These are phyloP conservation scores for Colletotrichum chlorophyti DNA, from an alignment of 2,329 filamentous ascomycete species.

Conservation along the genomic window DNA sequence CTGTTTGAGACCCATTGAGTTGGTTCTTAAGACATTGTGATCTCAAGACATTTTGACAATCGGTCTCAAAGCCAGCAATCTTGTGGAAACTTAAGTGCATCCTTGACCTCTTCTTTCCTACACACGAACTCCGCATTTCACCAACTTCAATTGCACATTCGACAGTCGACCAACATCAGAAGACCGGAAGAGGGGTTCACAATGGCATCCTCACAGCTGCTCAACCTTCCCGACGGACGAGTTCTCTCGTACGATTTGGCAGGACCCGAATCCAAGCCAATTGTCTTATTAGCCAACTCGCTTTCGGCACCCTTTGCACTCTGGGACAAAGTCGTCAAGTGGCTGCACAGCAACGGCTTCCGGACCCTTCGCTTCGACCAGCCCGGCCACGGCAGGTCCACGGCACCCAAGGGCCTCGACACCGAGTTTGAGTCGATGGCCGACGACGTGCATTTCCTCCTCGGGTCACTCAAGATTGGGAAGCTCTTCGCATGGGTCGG, in stretches of 20 bases:
- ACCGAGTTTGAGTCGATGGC: conserved; percentile 48
- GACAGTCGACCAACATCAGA: not conserved
- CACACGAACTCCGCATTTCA: too few relatives aligned
- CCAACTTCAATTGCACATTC: too few relatives aligned
- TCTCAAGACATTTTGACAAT: too few relatives aligned
- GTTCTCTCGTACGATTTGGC: conserved; percentile 39
- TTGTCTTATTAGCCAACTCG: conserved; percentile 48
- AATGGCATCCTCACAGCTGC: conserved; percentile 31
- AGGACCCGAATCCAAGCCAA: conserved; percentile 32
- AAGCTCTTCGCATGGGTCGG: conserved; percentile 49
- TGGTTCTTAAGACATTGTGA: too few relatives aligned
- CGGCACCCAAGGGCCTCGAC: conserved; percentile 39
- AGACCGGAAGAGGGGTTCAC: conserved; percentile 34
- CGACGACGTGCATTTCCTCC: conserved; percentile 44
- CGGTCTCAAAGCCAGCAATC: too few relatives aligned
- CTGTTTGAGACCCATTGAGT: not conserved
- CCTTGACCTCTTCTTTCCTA: too few relatives aligned
- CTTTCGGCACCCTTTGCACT: conserved; percentile 42
- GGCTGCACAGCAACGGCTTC: conserved; percentile 42
- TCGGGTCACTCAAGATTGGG: conserved; percentile 39
- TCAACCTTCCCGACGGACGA: conserved; percentile 37
- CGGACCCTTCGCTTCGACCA: conserved; percentile 51
- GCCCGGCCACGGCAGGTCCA: conserved; percentile 49
- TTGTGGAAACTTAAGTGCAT: too few relatives aligned
- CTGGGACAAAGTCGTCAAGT: conserved; percentile 48